Evolutionary conservation across 148 eudicot genomes (phyloP).

Genomic region (Camellia japonica): DNA sequence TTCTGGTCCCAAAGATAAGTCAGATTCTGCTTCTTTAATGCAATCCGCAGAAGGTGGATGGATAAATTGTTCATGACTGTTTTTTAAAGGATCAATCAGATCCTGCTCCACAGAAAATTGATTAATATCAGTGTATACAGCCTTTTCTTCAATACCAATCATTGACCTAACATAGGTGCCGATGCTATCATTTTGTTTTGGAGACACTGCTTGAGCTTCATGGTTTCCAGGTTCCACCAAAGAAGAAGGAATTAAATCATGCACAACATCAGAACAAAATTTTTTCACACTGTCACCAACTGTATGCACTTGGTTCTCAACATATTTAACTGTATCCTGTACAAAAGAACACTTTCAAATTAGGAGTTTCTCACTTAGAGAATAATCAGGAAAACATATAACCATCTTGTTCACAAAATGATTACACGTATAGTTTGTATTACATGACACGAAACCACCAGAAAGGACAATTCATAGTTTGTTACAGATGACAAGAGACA

Average conservation of each 20-base stretch:
- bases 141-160: conserved; percentile 18
- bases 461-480: not conserved
- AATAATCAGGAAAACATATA: not conserved
- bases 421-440: not conserved
- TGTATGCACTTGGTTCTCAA: conserved; percentile 47
- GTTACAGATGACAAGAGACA: conserved; percentile 1
- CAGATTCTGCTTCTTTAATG: conserved; percentile 2
- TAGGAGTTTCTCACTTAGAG: not conserved
- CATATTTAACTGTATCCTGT: conserved; percentile 48
- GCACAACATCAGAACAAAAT: conserved; percentile 45
- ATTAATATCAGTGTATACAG: conserved; percentile 8
- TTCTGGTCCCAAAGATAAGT: conserved; percentile 16
- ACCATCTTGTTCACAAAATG: not conserved
- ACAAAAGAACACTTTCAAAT: not conserved
- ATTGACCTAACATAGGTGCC: conserved; percentile 13
- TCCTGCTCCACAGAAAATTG: conserved; percentile 7
- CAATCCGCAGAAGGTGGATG: conserved; percentile 10
- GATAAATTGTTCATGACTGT: conserved; percentile 4
- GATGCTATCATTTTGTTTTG: conserved; percentile 1
- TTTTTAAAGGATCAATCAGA: conserved; percentile 14
- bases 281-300: conserved; percentile 40
- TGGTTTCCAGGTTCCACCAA: conserved; percentile 18
- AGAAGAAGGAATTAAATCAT: conserved; percentile 35
- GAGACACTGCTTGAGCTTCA: conserved; percentile 18
- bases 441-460: not conserved